Evolutionary conservation across 2,329 filamentous ascomycete genomes (phyloP), one percentile per base, ranked within the genome.

Genomic region (Colletotrichum simmondsii): DNA sequence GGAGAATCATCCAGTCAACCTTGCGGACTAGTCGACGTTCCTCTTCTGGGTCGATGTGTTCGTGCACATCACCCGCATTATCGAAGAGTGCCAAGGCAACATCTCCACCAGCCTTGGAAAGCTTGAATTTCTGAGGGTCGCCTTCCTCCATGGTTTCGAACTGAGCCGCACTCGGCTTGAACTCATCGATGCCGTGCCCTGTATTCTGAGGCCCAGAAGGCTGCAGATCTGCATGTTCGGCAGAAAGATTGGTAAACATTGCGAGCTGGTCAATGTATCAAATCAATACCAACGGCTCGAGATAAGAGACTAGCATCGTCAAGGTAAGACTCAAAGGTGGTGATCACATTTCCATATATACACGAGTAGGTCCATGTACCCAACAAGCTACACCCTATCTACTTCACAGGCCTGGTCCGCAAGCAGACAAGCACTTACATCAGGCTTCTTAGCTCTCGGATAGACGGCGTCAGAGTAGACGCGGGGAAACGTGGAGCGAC

Each of bases 191-290:
- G 16, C 37, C 37, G 1, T 42, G 16, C 1, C 6, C 37, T 4
- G 1, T 19, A 4, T 5, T 3, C 16, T 19, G 37, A 3, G 6
- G 37, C 37, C 16, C 1, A 7, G 37, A 42, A 2, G 37, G 14
- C 37, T 4, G 37, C 14, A 42, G 1, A 0, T 42, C 37, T 1
- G 14, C 3, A 42, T 2, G 14, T 0, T 42, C 14, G 0, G 37
- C 19, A 4, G 37, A 8, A 0, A 42, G 37, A 7, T 4, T 8
- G 2, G 37, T 19, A 42, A 16, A 42, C 37, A 42, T 42, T 42
- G 16, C 5, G 6, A 0, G 16, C 3, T 0, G 37, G 37, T 42
- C 37, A 42, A 19, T 0, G 2, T 42, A 42, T 42, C 0, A 7
- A 42, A 42, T 42, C 0, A 3, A 42, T 42, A 42, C 32, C 32